Conservation (phyloP, 106 monocot genomes). For the Acorus calamus region DNA sequence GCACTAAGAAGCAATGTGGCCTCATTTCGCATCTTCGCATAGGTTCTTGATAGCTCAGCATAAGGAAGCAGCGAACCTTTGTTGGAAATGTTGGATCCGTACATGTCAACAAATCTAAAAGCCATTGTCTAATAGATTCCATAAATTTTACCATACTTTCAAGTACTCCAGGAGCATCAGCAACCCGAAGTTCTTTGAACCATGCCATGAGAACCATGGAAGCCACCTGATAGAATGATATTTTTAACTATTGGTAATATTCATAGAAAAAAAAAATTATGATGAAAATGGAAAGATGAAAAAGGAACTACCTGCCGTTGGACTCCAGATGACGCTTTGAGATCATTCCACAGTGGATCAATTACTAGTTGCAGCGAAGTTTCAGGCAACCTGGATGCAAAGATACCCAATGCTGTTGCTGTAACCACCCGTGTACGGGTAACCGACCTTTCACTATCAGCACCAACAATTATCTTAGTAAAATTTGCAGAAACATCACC, state of each 20-base stretch:
- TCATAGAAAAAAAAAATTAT: not conserved
- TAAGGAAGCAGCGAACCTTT: conserved; percentile 74
- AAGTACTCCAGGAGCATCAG: conserved; percentile 11
- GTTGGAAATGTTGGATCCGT: conserved; percentile 89
- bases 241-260: conserved; percentile 1
- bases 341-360: conserved; percentile 50
- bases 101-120: conserved; percentile 71
- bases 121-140: conserved; percentile 42
- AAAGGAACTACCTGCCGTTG: conserved; percentile 61
- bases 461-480: conserved; percentile 62
- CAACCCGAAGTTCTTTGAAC: conserved; percentile 66
- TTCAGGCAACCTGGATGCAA: conserved; percentile 62
- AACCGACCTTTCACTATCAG: conserved; percentile 76
- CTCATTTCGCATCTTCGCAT: conserved; percentile 84
- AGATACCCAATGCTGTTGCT: conserved; percentile 68
- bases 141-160: conserved; percentile 16
- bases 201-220: conserved; percentile 78
- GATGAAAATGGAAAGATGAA: not conserved
- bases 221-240: conserved; percentile 52
- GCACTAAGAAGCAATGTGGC: conserved; percentile 35
- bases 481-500: conserved; percentile 30
- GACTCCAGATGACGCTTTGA: conserved; percentile 68
- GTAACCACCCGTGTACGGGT: conserved; percentile 67
- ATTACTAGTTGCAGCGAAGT: conserved; percentile 48
- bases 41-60: conserved; percentile 89